Evolutionary conservation across 768 basidiomycete species (phyloP).

Genomic region (Tubosaeta sp.): DNA sequence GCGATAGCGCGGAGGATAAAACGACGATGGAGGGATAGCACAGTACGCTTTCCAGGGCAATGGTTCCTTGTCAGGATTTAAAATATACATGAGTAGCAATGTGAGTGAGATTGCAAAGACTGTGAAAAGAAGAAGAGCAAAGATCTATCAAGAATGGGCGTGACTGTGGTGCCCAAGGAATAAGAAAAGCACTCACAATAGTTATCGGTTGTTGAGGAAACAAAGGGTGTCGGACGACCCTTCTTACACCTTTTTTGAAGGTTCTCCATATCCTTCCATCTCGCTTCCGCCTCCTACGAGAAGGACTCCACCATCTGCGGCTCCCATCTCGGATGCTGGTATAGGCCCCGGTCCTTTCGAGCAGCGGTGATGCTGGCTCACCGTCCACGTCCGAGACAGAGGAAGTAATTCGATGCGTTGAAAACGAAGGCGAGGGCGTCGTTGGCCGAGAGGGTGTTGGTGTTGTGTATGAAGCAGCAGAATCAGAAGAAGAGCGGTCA

Average conservation of each 20-base stretch:
- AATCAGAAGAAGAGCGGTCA: constrained; percentile 24
- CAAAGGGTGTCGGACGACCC: constrained; percentile 64
- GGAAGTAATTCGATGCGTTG: constrained; percentile 46
- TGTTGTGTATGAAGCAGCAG: constrained; percentile 35
- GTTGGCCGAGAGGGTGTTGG: constrained; percentile 60
- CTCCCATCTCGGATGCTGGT: constrained; percentile 43
- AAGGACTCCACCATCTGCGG: constrained; percentile 55
- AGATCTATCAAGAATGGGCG: constrained; percentile 44
- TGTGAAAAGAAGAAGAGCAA: constrained; percentile 71
- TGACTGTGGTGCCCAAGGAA: constrained; percentile 2
- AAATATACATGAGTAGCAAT: constrained; percentile 81
- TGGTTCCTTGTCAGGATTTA: constrained; percentile 95
- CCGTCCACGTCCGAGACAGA: constrained; percentile 60
- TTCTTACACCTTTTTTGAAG: constrained; percentile 51
- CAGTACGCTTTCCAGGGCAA: constrained; percentile 95
- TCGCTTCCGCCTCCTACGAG: constrained; percentile 51
- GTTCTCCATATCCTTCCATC: constrained; percentile 44
- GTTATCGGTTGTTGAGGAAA: constrained; percentile 79
- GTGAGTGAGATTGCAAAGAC: constrained; percentile 81
- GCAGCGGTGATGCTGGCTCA: constrained; percentile 48
- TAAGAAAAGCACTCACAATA: constrained; percentile 50
- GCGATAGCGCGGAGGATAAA: constrained; percentile 41
- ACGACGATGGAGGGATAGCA: constrained; percentile 53
- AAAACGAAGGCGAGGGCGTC: constrained; percentile 58
- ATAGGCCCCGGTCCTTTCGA: constrained; percentile 27